phyloP scores from a whole-genome alignment of 768 basidiomycete genomes.

The Hysterangium stoloniferum region DNA sequence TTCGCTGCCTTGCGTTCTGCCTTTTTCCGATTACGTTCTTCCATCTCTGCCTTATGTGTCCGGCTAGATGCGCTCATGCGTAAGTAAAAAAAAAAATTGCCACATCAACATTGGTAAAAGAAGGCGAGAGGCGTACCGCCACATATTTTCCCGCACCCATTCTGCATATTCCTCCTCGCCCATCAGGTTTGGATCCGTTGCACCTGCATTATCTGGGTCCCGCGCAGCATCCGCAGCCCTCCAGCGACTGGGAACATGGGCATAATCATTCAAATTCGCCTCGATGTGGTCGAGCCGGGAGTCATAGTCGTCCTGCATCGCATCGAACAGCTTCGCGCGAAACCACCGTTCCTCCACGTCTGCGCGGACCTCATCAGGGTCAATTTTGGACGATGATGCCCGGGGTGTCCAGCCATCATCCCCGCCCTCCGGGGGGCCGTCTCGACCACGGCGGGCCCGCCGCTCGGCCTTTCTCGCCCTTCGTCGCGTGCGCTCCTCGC shows the following conservation, averaged over 20 bases:
- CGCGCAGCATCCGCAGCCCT: conserved; percentile 31
- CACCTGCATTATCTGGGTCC: conserved; percentile 19
- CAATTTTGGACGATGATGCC: conserved; percentile 28
- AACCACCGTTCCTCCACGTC: conserved; percentile 61
- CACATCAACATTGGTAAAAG: neutral
- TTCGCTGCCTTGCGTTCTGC: conserved; percentile 44
- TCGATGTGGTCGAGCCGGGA: conserved; percentile 57
- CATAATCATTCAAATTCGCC: conserved; percentile 56
- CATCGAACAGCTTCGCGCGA: conserved; percentile 64
- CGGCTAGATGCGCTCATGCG: neutral
- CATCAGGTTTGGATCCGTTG: conserved; percentile 43
- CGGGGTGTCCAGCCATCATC: conserved; percentile 25
- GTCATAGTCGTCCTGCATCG: conserved; percentile 54
- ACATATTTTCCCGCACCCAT: conserved; percentile 84
- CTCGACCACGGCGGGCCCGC: conserved; percentile 28
- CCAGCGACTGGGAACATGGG: conserved; percentile 72
- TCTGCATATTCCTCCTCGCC: conserved; percentile 85
- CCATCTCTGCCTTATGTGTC: conserved; percentile 19
- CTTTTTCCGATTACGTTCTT: conserved; percentile 49
- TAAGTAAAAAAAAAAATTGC: neutral
- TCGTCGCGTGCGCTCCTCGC: conserved; percentile 34
- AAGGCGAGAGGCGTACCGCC: conserved; percentile 55
- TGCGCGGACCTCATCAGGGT: conserved; percentile 35
- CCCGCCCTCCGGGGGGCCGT: conserved; percentile 16
- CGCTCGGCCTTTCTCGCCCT: conserved; percentile 43